phyloP scores from a whole-genome alignment of 2,329 filamentous ascomycete genomes.

The Colletotrichum horii region DNA sequence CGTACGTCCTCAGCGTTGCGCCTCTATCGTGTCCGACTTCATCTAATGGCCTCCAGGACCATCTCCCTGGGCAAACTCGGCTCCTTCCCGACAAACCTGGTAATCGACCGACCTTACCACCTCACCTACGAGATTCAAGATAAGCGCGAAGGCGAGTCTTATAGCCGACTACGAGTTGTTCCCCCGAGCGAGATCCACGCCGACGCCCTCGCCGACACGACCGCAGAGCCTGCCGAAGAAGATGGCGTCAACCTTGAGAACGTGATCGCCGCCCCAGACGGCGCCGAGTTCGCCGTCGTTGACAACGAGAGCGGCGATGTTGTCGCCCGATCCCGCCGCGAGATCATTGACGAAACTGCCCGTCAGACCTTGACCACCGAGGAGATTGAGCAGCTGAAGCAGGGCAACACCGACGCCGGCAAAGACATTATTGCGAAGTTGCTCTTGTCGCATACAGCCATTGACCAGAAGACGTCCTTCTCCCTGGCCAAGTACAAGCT shows the following conservation, averaged over 20 bases:
- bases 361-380: constrained; percentile 79
- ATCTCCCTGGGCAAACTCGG: constrained; percentile 94
- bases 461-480: constrained; percentile 94
- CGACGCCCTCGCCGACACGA: constrained; percentile 67
- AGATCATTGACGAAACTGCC: constrained; percentile 64
- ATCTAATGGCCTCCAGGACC: constrained; percentile 56
- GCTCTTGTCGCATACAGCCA: constrained; percentile 83
- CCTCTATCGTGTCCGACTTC: background rate
- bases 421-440: constrained; percentile 93
- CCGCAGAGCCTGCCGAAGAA: constrained; percentile 42
- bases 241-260: constrained; percentile 46
- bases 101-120: constrained; percentile 90
- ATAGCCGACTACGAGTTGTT: constrained; percentile 77
- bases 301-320: constrained; percentile 47
- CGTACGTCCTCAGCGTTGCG: constrained; percentile 42
- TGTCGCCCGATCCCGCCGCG: constrained; percentile 60
- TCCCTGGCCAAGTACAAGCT: constrained; percentile 96
- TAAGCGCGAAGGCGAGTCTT: constrained; percentile 65
- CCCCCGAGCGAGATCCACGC: constrained; percentile 83
- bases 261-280: constrained; percentile 39
- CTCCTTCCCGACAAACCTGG: constrained; percentile 84
- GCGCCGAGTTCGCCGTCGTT: constrained; percentile 47
- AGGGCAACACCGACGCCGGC: constrained; percentile 78
- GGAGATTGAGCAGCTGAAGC: constrained; percentile 78
- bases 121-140: constrained; percentile 91